Evolutionary conservation across 2,329 filamentous ascomycete species (phyloP), one percentile per base, ranked within the genome.

Genomic region (Aspergillus novoparasiticus): DNA sequence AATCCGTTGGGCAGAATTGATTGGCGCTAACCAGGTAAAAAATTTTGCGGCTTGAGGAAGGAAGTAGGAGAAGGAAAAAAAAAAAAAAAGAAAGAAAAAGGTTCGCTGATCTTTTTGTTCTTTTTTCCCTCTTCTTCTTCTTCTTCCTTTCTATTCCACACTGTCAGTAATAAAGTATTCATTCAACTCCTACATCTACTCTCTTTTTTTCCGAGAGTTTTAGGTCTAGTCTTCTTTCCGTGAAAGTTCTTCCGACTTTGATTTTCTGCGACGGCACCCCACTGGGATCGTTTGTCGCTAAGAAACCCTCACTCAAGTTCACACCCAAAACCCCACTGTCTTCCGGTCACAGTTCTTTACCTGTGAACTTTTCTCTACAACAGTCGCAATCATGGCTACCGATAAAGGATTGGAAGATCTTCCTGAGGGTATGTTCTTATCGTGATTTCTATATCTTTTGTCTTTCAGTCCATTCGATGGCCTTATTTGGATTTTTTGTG

Each of bases 391-490:
- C 88, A 98, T 98, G 94, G 79, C 82, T 66, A 89, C 90, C 81
- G 91, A 93, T 77, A 97, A 96, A 88, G 94, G 94, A 87, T 93
- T 98, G 86, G 94, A 97, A 87, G 94, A 98, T 82, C 90, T 97
- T 84, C 90, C 92, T 81, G 93, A 96, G 87, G 88, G 93, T 96
- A 86, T 86, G 92, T 89, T 68, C 61, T 62, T 45, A 41, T 63
- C 46, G 23, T 65, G 2, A 6, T 12, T 55, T 56, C 50, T 53
- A 41, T 8, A 41, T 19, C 16, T 19, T 61, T 61, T 30, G 55
- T 53, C 60, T 41, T 21, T n/a, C 6, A 41, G 39, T 41, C 39
- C 16, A 41, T 41, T 41, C 6, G 8, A 41, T 19, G 16, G 8
- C 9, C 39, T n/a, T 28, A 45, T 58, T 65, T 53, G 5, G 23